These are phyloP conservation scores for Gnetum montanum DNA, from an alignment of 75 land plant species.

Conservation along the genomic window DNA sequence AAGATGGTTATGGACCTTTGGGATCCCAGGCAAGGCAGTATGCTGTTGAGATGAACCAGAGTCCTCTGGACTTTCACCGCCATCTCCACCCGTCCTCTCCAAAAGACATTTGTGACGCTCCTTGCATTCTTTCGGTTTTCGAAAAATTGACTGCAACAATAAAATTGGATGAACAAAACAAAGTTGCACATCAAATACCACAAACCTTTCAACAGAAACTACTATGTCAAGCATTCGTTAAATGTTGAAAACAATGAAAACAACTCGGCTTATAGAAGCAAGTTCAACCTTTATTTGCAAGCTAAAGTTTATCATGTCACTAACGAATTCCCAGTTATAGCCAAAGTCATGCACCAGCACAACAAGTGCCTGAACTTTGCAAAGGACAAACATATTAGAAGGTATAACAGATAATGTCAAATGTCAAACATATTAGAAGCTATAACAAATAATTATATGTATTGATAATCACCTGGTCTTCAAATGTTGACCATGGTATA, in stretches of 20 bases:
- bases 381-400: background rate
- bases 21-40: conserved; percentile 79
- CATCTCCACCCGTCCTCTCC: conserved; percentile 65
- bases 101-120: conserved; percentile 69
- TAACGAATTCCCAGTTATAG: conserved; percentile 94
- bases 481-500: conserved; percentile 72
- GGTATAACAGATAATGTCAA: background rate
- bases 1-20: conserved; percentile 65
- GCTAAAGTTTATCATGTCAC: conserved; percentile 78
- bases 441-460: background rate
- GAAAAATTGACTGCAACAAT: conserved; percentile 63
- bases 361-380: conserved; percentile 66
- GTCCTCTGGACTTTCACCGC: conserved; percentile 85
- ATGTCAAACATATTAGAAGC: background rate
- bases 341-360: conserved; percentile 96
- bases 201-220: background rate
- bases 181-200: background rate
- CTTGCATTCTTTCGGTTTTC: conserved; percentile 85
- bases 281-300: conserved; percentile 88
- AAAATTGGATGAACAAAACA: background rate
- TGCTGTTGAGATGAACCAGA: conserved; percentile 81
- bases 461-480: conserved; percentile 97
- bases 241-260: too few species aligned
- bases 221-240: too few species aligned
- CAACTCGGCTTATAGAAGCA: too few species aligned